Base-by-base conservation (phyloP, 192 early-diverging fungal species). In the Paraglomus occultum region DNA sequence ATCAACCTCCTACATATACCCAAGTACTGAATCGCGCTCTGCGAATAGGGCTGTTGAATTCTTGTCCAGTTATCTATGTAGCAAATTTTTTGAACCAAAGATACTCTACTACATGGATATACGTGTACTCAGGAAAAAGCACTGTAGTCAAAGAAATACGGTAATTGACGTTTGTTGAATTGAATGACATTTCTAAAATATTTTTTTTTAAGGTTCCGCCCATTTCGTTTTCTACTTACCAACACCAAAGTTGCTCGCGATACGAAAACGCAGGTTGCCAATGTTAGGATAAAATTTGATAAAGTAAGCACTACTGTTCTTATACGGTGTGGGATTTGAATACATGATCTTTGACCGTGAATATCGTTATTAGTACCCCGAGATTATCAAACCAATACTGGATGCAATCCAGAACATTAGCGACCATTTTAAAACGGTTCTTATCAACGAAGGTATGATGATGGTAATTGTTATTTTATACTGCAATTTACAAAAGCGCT, bases 211-310 rank as follows among this genome's bases (percentile, higher is more conserved):
- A 89, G 86, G 15, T 89, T 88, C 67, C 77, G 74, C 42, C 80
- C 89, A 0, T 64, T 95, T 23, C 82, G 86, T 1, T 91, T 98
- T 60, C 67, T 99, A 0, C 74, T 99, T n/a, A 93, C 89, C 8
- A 92, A 97, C 73, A 96, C 97, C 0, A 83, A 79, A 17, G 93
- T 96, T 6, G 91, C 94, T 42, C 91, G 95, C 74, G 89, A 92
- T 73, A 98, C 97, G 3, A 92, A 86, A 75, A 82, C 78, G 20
- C 89, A 92, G 62, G 94, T 99, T 5, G 94, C 85, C 15, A 86
- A 86, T 44, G 91, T 98, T 23, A 82, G 88, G 51, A 74, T 61
- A 11, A 77, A 85, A 49, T 80, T 76, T 45, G 82, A 87, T 17
- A 81, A 77, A 64, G 79, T 80, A 76, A 5, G 49, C 8, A 50